phyloP scores from a whole-genome alignment of 176 grass and related monocot species.

The Dactylis glomerata region DNA sequence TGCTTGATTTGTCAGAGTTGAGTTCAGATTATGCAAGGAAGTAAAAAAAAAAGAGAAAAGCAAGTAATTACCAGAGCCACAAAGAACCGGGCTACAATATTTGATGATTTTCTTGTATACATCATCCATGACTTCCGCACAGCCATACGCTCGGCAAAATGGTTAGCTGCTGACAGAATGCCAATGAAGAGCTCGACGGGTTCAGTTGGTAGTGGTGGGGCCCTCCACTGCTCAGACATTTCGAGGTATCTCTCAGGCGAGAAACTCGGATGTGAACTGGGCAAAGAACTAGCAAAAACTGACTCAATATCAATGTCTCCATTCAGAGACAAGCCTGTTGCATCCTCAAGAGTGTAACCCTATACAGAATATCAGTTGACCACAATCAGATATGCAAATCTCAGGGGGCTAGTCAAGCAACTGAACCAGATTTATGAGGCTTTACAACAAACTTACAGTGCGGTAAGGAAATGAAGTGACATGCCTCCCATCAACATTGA shows the following conservation, averaged over 20 bases:
- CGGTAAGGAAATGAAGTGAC: slow-evolving; percentile 92
- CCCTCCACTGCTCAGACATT: slow-evolving; percentile 73
- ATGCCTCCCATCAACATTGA: slow-evolving; percentile 85
- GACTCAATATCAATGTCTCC: slow-evolving; percentile 79
- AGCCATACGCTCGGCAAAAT: slow-evolving; percentile 97
- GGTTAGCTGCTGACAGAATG: slow-evolving; percentile 87
- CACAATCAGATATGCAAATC: slow-evolving; percentile 19
- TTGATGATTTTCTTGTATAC: slow-evolving; percentile 73
- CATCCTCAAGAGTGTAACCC: slow-evolving; percentile 93
- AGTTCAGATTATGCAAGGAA: not conserved
- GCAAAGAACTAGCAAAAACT: slow-evolving; percentile 75
- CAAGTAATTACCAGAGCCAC: slow-evolving; percentile 78
- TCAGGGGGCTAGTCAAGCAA: not conserved
- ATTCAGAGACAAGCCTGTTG: slow-evolving; percentile 77
- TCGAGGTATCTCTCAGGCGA: slow-evolving; percentile 76
- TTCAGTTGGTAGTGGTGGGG: slow-evolving; percentile 62
- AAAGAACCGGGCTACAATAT: slow-evolving; percentile 87
- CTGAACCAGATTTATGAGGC: not conserved
- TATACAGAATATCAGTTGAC: not conserved
- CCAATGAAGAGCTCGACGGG: slow-evolving; percentile 90
- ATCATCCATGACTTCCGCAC: slow-evolving; percentile 96
- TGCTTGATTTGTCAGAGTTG: slow-evolving; percentile 8
- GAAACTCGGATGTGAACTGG: slow-evolving; percentile 73
- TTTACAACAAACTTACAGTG: slow-evolving; percentile 60
- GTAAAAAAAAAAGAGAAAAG: not conserved